Base-by-base conservation (phyloP, 2,329 filamentous ascomycete species). In the Colletotrichum paranaense region DNA sequence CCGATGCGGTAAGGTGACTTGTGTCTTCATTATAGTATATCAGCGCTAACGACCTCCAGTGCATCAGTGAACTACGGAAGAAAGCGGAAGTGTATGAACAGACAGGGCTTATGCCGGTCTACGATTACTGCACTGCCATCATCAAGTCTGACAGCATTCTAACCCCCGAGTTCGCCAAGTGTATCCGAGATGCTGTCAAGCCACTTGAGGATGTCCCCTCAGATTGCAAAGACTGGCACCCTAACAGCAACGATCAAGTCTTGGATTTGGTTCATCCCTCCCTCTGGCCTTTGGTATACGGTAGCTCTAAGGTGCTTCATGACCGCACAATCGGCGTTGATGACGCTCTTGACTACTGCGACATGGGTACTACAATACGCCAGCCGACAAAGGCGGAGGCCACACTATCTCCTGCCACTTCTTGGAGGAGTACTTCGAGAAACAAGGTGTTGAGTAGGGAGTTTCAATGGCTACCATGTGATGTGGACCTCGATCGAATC, bases 231-330 rank as follows among this genome's bases (percentile, higher is more conserved):
- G 91, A 92, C 78, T 93, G 88, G 86, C 89, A 93, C 79, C 91
- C 91, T 0, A 83, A 86, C 3, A 90, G 88, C 0, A 82, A 90
- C 32, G 79, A 82, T 0, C 86, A 86, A 72, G 90, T 93, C 1
- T 86, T 91, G 0, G 88, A 93, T 77, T 81, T 93, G 1, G 86
- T 93, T 5, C 87, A 93, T 74, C 91, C 91, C 1, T 93, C 90
- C 0, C 82, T 93, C 6, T 93, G 87, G 75, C 90, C 91, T 0
- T 79, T 93, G 0, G 78, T 89, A 1, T 91, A 89, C 75, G 89
- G 88, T 0, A 79, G 80, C 16, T 86, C 85, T 2, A 82, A 83
- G 3, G 76, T 82, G 19, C 56, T 82, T 1, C 62, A 81, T 55
- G 76, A 73, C 42, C 74, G 75, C 4, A 79, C 38, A 42, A 42